Conservation (phyloP, 2,329 filamentous ascomycete genomes). For the Paraphoma sp. region DNA sequence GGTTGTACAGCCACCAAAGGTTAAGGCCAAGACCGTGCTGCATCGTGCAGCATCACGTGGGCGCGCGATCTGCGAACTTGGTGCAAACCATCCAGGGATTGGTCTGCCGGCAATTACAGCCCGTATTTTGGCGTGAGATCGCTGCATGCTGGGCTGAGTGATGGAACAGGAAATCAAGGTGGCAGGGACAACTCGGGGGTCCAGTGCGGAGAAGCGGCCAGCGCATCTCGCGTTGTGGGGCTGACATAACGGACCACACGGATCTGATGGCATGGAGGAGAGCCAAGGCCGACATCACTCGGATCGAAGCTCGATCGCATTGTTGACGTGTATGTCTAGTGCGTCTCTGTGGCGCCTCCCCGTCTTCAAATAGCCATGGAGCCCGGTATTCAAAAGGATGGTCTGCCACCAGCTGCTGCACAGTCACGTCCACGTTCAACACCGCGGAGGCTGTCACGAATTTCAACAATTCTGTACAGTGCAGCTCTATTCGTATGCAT, state of each 20-base stretch:
- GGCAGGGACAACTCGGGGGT: not conserved
- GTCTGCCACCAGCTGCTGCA: conserved; percentile 4
- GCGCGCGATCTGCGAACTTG: conserved; percentile 9
- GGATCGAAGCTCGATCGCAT: conserved; percentile 9
- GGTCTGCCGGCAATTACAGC: not conserved
- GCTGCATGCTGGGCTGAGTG: not conserved
- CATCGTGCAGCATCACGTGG: conserved; percentile 39
- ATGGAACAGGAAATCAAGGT: not conserved
- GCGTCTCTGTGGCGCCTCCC: conserved; percentile 2
- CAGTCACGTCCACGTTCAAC: conserved; percentile 21
- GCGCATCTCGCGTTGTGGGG: conserved; percentile 1
- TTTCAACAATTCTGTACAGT: conserved; percentile 30
- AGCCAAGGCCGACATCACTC: conserved; percentile 1
- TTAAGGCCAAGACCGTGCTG: conserved; percentile 22
- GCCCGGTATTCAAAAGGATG: conserved; percentile 22
- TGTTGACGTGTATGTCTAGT: conserved; percentile 16
- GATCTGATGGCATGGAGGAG: not conserved
- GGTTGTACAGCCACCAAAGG: conserved; percentile 23
- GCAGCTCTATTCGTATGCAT: conserved; percentile 9
- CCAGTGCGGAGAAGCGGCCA: conserved; percentile 2
- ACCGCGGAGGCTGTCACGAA: conserved; percentile 4
- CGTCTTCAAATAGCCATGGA: conserved; percentile 26
- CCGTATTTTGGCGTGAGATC: not conserved
- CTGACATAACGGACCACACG: conserved; percentile 5
- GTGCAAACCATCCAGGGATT: not conserved